phyloP scores from a whole-genome alignment of 2,329 filamentous ascomycete genomes.

The Hypomyces perniciosus region DNA sequence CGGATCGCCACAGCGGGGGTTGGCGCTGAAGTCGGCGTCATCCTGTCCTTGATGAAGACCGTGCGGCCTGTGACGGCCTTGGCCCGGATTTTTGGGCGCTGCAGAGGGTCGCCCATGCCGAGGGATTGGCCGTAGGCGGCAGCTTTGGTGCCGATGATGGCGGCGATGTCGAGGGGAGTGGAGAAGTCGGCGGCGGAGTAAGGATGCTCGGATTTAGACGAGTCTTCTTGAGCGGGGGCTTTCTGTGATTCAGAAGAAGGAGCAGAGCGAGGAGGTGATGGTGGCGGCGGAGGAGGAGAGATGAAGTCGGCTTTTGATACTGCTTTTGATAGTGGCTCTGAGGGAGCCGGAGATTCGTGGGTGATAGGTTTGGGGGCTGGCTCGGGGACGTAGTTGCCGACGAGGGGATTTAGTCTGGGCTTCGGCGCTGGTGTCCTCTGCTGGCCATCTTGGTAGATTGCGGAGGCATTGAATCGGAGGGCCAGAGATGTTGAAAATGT shows the following conservation, averaged over 20 bases:
- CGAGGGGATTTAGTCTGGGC: slow-evolving; percentile 25
- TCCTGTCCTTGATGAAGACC: slow-evolving; percentile 31
- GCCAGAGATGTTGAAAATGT: slow-evolving; percentile 29
- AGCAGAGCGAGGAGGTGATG: slow-evolving; percentile 8
- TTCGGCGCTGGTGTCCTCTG: slow-evolving; percentile 5
- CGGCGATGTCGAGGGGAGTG: slow-evolving; percentile 26
- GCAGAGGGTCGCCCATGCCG: slow-evolving; percentile 19
- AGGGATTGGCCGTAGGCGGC: slow-evolving; percentile 18
- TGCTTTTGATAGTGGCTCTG: background rate
- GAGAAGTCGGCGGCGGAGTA: slow-evolving; percentile 22
- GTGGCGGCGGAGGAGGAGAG: slow-evolving; percentile 19
- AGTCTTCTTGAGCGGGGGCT: background rate
- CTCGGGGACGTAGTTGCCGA: slow-evolving; percentile 22
- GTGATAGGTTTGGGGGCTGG: slow-evolving; percentile 10
- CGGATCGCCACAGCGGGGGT: slow-evolving; percentile 42
- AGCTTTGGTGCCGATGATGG: slow-evolving; percentile 29
- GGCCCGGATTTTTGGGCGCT: slow-evolving; percentile 25
- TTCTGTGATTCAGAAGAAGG: slow-evolving; percentile 1
- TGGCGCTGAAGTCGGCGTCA: slow-evolving; percentile 23
- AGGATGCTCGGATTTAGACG: slow-evolving; percentile 10
- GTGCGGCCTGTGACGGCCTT: slow-evolving; percentile 32
- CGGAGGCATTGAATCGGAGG: slow-evolving; percentile 18
- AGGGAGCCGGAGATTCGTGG: background rate
- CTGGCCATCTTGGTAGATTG: background rate
- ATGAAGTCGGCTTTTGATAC: slow-evolving; percentile 15